A percentile compares a stretch with the other conserved stretches of the same genome.
These are phyloP conservation scores for Colletotrichum australisinense DNA, from an alignment of 2,329 filamentous ascomycete species.

Conservation along the genomic window DNA sequence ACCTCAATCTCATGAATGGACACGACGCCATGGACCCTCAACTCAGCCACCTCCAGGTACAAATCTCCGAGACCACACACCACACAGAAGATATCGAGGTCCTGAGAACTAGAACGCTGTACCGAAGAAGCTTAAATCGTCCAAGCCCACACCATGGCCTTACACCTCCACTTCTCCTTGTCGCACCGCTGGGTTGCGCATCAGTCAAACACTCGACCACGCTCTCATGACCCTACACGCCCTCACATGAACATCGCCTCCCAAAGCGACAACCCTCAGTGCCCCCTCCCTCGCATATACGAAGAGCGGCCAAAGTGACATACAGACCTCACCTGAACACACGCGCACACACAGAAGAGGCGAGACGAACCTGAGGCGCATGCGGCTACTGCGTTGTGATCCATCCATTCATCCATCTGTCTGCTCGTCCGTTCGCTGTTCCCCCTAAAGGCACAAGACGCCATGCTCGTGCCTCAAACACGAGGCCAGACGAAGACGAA, in stretches of 20 bases:
- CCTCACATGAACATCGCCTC: no score
- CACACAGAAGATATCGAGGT: neutral
- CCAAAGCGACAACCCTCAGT: neutral
- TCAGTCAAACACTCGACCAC: neutral
- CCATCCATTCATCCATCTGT: neutral
- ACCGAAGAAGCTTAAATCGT: slow-evolving; percentile 12
- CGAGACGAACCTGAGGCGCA: neutral
- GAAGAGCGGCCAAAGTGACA: neutral
- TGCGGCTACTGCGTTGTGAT: neutral
- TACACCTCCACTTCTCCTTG: neutral
- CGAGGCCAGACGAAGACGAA: neutral
- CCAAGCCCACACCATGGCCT: neutral
- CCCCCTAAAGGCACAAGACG: neutral
- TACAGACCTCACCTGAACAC: no score
- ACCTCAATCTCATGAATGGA: no score
- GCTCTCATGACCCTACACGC: no score
- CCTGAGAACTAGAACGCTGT: neutral
- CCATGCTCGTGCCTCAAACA: neutral
- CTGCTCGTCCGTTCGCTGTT: neutral
- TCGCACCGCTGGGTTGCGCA: slow-evolving; percentile 2
- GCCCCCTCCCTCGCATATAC: neutral
- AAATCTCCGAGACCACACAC: neutral
- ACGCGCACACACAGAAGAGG: neutral
- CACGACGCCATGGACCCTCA: no score
- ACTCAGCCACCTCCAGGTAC: neutral